Evolutionary conservation across 805 yeast genomes (phyloP), one percentile per base, ranked within the genome.

Genomic region (Myxozyma geophila): DNA sequence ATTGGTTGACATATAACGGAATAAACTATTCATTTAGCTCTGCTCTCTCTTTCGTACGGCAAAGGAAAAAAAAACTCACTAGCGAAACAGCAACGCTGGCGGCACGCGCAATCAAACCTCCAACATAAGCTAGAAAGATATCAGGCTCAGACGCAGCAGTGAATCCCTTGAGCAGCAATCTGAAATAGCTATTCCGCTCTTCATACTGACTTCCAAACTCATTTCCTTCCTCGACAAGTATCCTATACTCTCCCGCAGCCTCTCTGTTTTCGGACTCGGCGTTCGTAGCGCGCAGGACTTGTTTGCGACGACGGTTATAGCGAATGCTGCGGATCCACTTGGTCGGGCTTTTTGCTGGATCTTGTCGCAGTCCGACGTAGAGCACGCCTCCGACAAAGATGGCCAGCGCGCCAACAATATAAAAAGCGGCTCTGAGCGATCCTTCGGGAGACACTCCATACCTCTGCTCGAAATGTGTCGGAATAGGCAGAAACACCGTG

Each of bases 71-170:
- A 5, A 15, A 6, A 54, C 63, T 23, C 46, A 60, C 63, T 49
- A 62, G 28, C 7, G 67, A 62, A 9, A 65, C 68, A 2, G 68
- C 79, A 1, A 87, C 86, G 0, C 89, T 81, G 2, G 87, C 82
- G 5, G 89, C 80, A 55, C 92, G 81, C 2, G 91, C 84, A 17
- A 86, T 83, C 66, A 86, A 82, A 1, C 85, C 83, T 6, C 89
- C 89, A 17, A 81, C 69, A 70, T 85, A 87, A 0, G 90, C 87
- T 28, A 86, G 71, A 49, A 81, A 79, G 28, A 86, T 79, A 41
- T 80, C 77, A 12, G 79, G 78, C 57, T 76, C 73, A 28, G 74
- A 67, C 0, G 87, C 84, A 15, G 81, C 79, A 1, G 72, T 67
- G 54, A 85, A 75, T 0, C 90, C 92, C 15, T 76, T 74, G 51